A percentile compares a stretch with the other conserved stretches of the same genome.
Conservation (phyloP, 352 stramenopile genomes). For the Globisporangium cederbergense region DNA sequence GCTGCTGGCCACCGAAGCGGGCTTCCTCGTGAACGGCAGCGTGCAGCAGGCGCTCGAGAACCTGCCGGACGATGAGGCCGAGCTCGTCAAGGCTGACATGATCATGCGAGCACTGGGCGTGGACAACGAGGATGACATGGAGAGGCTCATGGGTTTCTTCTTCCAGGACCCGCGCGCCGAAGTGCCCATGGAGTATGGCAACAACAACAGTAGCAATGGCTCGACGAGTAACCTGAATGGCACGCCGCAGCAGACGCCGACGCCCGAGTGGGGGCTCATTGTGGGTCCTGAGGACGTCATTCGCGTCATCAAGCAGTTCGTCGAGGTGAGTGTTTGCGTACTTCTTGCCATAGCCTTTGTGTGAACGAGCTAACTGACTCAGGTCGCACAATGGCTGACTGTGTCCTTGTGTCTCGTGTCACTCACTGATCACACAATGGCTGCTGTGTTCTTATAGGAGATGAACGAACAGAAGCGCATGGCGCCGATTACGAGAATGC, state of each 20-base stretch:
- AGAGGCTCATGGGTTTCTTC: conserved; percentile 75
- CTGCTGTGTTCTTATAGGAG: conserved; percentile 28
- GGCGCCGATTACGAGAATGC: conserved; percentile 42
- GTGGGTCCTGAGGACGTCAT: conserved; percentile 86
- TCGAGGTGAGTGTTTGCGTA: conserved; percentile 57
- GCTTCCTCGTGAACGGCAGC: conserved; percentile 83
- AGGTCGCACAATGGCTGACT: not conserved
- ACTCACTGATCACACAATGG: not conserved
- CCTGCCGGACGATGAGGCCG: conserved; percentile 67
- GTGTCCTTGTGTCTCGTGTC: conserved; percentile 13
- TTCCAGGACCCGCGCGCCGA: conserved; percentile 68
- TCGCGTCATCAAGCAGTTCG: conserved; percentile 81
- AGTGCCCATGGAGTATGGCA: conserved; percentile 32
- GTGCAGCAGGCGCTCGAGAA: conserved; percentile 79
- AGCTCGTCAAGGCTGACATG: conserved; percentile 84
- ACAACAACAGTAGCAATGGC: not conserved
- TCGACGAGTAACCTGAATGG: conserved; percentile 6
- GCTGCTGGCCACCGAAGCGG: conserved; percentile 81
- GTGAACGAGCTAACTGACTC: not conserved
- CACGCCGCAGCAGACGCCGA: conserved; percentile 17
- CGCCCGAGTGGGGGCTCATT: conserved; percentile 57
- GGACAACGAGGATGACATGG: conserved; percentile 85
- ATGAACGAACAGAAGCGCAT: conserved; percentile 67
- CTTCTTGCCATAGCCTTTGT: not conserved
- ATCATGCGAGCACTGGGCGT: conserved; percentile 86